Evolutionary conservation across 768 basidiomycete species (phyloP).

Genomic region (Auricularia sp.): DNA sequence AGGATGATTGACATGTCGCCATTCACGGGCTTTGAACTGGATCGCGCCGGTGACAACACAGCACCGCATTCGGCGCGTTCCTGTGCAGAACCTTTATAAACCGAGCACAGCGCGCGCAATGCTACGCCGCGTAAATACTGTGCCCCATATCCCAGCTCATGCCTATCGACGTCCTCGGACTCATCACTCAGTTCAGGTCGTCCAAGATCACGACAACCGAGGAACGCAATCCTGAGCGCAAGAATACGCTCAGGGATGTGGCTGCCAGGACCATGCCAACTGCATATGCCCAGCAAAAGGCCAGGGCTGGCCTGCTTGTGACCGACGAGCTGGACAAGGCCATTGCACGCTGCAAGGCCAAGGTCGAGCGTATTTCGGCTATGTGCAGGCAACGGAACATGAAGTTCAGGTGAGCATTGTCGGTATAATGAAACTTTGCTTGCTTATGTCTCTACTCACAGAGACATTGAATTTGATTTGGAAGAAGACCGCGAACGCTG

Average conservation of each 20-base stretch:
- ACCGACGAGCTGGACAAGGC: constrained; percentile 38
- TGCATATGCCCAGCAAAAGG: constrained; percentile 6
- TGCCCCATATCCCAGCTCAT: neutral
- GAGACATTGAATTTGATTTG: constrained; percentile 49
- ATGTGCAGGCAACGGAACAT: constrained; percentile 39
- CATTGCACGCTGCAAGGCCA: constrained; percentile 33
- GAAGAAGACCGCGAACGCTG: constrained; percentile 32
- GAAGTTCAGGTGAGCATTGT: constrained; percentile 34
- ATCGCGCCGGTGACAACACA: no score
- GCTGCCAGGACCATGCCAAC: neutral
- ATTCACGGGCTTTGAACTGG: no score
- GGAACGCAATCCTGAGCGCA: neutral
- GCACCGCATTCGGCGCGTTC: no score
- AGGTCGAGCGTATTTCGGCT: constrained; percentile 34
- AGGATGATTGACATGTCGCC: no score
- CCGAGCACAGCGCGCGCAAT: no score
- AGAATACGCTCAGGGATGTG: neutral
- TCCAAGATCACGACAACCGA: neutral
- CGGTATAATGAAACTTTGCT: neutral
- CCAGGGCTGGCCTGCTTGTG: constrained; percentile 31
- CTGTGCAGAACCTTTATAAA: no score
- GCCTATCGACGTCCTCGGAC: neutral
- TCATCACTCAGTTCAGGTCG: neutral
- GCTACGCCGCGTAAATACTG: no score
- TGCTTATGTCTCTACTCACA: constrained; percentile 11